Percentiles rank a stretch among this genome's conserved stretches.
Conservation (phyloP, 2,329 filamentous ascomycete genomes). For the Fusarium nurragi region DNA sequence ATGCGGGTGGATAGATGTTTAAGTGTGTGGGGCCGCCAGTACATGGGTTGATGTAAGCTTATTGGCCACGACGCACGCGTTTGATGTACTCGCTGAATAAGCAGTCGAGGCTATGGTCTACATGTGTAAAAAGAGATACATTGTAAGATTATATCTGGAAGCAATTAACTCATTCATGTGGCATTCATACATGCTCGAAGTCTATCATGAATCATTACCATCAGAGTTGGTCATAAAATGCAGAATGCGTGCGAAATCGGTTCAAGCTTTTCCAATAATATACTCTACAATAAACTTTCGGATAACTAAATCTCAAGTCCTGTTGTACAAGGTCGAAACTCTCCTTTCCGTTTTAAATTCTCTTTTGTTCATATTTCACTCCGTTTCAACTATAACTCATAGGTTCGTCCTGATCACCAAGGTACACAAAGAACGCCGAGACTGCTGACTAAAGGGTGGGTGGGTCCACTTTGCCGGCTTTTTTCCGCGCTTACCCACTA, state of each 20-base stretch:
- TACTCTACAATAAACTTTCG: neutral
- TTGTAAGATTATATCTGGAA: too few relatives aligned
- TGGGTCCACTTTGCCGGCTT: neutral
- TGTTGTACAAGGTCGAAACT: neutral
- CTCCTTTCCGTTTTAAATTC: neutral
- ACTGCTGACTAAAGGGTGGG: neutral
- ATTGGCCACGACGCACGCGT: neutral
- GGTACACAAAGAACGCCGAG: neutral
- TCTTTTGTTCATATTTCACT: neutral
- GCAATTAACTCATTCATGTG: too few relatives aligned
- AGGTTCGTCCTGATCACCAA: neutral
- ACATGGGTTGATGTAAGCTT: neutral
- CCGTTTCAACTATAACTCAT: too few relatives aligned
- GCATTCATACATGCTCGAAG: neutral
- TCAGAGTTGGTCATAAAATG: neutral
- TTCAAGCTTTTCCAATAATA: neutral
- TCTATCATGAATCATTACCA: neutral
- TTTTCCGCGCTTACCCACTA: neutral
- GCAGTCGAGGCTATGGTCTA: neutral
- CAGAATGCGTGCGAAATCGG: neutral
- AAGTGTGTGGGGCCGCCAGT: neutral
- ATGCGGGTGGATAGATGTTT: neutral
- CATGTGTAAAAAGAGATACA: neutral
- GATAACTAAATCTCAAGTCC: neutral
- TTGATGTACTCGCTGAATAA: neutral